These are phyloP conservation scores for Pilasporangium apinafurcum DNA, from an alignment of 352 stramenopile species.

Conservation along the genomic window DNA sequence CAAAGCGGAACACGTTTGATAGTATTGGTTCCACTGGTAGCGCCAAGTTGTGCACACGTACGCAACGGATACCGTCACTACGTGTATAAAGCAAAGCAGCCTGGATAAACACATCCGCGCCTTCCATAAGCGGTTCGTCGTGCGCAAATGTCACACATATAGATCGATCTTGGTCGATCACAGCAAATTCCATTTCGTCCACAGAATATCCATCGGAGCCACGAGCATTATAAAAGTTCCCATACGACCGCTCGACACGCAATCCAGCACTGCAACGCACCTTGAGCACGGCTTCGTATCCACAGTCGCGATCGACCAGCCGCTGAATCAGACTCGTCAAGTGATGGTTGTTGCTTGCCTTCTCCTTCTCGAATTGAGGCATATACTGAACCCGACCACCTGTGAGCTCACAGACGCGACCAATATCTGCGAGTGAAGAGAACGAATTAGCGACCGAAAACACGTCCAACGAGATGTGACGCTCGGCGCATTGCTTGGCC, in stretches of 20 bases:
- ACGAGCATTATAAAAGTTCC: conserved; percentile 66
- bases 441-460: conserved; percentile 84
- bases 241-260: conserved; percentile 81
- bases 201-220: conserved; percentile 50
- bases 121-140: conserved; percentile 75
- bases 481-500: conserved; percentile 60
- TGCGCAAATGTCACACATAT: conserved; percentile 86
- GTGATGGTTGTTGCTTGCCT: conserved; percentile 75
- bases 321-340: conserved; percentile 67
- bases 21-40: conserved; percentile 69
- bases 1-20: conserved; percentile 86
- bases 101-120: conserved; percentile 79
- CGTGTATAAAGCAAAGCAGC: conserved; percentile 86
- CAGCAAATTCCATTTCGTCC: conserved; percentile 87
- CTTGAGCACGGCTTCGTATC: conserved; percentile 87
- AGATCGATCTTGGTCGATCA: conserved; percentile 82
- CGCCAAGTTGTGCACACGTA: conserved; percentile 89
- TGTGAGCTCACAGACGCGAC: conserved; percentile 77
- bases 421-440: conserved; percentile 73
- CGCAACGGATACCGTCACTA: conserved; percentile 76
- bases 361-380: conserved; percentile 83
- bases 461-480: conserved; percentile 80
- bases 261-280: conserved; percentile 79
- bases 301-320: conserved; percentile 65
- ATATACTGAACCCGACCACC: conserved; percentile 83